Evolutionary conservation across 2,329 filamentous ascomycete genomes (phyloP), one percentile per base, ranked within the genome.

Genomic region (Lasiodiplodia sp.): DNA sequence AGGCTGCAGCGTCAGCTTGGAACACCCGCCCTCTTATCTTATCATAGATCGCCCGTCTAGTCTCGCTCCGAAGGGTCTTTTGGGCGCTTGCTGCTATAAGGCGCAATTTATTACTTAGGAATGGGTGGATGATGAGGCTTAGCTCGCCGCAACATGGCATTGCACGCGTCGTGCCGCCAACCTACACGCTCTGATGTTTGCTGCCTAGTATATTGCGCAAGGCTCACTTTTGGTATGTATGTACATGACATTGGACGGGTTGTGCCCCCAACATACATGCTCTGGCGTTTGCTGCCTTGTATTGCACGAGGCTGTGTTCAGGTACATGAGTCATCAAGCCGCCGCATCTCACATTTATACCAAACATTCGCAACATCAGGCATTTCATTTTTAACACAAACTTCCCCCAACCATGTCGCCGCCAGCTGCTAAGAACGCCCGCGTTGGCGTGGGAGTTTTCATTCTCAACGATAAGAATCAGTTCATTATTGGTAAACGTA

Each of bases 401-500:
- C 25, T 25, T n/a, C 7, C 4, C 8, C 25, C 25, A 8, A 52
- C 25, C 23, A 64, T 64, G 60, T 16, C 60, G 7, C 44, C 31
- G 2, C 4, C n/a, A 52, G 25, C 40, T 2, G n/a, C 31, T 3
- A 55, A 37, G 16, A 12, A 28, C 8, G 56, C 56, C 21, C 21
- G 25, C 6, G 25, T 68, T 1, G 66, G 66, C 31, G 66, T 68
- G 1, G 66, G 66, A 7, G 66, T 62, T 23, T 68, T 68, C n/a
- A 23, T 68, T 12, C 37, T 68, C 11, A 68, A 63, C 37, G 49
- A 63, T 7, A 53, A 40, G 5, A 57, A 57, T 6, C 55, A 62
- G 5, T 68, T 68, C 47, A 55, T 68, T 14, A 21, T 62, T 14
- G 66, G 66, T n/a, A 23, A 62, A 49, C 66, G 66, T 21, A 68